Evolutionary conservation across 768 basidiomycete genomes (phyloP).

Genomic region (Hortiboletus campestris): DNA sequence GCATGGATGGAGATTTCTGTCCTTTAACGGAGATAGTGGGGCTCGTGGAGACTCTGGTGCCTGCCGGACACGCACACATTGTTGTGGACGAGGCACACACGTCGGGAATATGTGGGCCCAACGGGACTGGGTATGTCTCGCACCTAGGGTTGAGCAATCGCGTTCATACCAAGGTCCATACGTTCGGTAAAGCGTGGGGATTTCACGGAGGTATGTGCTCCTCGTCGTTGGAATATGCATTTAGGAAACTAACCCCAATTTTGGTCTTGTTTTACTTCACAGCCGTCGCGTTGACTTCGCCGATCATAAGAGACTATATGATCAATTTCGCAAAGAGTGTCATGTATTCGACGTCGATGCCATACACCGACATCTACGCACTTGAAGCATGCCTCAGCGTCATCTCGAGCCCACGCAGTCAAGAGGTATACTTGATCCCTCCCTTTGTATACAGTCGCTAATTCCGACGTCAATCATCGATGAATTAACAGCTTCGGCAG

Average conservation of each 20-base stretch:
- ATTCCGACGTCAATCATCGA: neutral
- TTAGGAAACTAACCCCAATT: neutral
- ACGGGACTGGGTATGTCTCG: conserved; percentile 43
- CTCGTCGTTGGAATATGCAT: too few species aligned
- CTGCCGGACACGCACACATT: conserved; percentile 39
- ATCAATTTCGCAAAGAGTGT: conserved; percentile 19
- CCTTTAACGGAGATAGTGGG: conserved; percentile 45
- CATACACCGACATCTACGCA: too few species aligned
- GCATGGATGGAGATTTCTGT: conserved; percentile 58
- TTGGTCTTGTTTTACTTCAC: neutral
- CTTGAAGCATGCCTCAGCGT: conserved; percentile 43
- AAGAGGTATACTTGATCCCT: conserved; percentile 16
- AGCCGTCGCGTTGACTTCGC: conserved; percentile 22
- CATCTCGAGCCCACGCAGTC: conserved; percentile 11
- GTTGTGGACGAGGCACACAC: conserved; percentile 59
- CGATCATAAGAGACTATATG: conserved; percentile 18
- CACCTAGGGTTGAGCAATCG: conserved; percentile 41
- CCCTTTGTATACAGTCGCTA: neutral
- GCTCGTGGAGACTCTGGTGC: conserved; percentile 36
- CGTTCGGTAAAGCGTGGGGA: conserved; percentile 47
- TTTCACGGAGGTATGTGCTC: conserved; percentile 15
- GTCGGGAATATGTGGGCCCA: conserved; percentile 47
- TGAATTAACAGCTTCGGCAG: conserved; percentile 16
- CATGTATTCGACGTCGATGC: conserved; percentile 23
- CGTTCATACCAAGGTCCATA: conserved; percentile 47